These are phyloP conservation scores for Nepenthes mirabilis DNA, from an alignment of 148 eudicot species.

Conservation along the genomic window DNA sequence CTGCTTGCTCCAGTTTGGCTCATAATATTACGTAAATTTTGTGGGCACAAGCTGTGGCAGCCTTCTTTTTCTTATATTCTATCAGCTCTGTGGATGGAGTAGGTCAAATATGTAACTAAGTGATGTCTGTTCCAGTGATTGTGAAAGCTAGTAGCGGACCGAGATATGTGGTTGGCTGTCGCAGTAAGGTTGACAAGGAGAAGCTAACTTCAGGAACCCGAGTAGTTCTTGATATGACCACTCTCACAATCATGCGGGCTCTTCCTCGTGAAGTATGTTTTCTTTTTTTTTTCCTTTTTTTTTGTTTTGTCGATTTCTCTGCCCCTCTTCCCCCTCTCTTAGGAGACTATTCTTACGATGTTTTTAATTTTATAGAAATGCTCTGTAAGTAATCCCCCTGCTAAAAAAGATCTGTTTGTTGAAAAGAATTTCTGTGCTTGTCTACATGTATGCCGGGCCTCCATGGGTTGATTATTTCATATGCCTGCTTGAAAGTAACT, in stretches of 20 bases:
- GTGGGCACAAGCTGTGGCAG: neutral
- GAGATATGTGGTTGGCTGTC: conserved; percentile 94
- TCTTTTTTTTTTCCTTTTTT: neutral
- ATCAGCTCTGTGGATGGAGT: neutral
- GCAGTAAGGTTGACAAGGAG: conserved; percentile 95
- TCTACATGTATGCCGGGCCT: too few relatives aligned
- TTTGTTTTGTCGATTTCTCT: too few relatives aligned
- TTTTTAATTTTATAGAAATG: too few relatives aligned
- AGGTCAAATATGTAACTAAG: neutral
- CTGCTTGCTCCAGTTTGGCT: too few relatives aligned
- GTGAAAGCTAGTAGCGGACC: conserved; percentile 99
- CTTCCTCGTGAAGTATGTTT: conserved; percentile 87
- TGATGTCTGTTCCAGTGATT: conserved; percentile 40
- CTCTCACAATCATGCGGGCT: conserved; percentile 93
- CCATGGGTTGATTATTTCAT: too few relatives aligned
- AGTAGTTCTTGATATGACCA: conserved; percentile 98
- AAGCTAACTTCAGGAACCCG: conserved; percentile 87
- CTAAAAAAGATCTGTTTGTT: too few relatives aligned
- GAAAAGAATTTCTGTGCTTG: too few relatives aligned
- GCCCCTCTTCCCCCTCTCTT: too few relatives aligned
- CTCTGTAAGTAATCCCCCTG: too few relatives aligned
- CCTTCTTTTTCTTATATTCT: neutral
- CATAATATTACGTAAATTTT: too few relatives aligned
- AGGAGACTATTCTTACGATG: too few relatives aligned
- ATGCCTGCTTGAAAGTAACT: too few relatives aligned